phyloP scores from a whole-genome alignment of 495 filamentous ascomycete genomes.

The Tuber umbilicatum region DNA sequence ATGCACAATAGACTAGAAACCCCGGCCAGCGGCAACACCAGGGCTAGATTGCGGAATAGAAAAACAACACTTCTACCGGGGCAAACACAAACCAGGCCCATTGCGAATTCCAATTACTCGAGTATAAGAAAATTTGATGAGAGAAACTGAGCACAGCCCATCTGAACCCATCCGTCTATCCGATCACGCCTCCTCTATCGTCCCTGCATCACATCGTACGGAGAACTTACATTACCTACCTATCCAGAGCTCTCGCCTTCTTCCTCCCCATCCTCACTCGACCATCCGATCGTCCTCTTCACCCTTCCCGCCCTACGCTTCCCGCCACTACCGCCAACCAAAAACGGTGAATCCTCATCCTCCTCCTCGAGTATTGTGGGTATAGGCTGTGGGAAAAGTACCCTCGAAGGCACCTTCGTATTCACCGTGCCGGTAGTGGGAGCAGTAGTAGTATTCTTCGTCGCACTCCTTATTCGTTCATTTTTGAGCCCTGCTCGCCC shows the following conservation, averaged over 20 bases:
- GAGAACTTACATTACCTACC: background rate
- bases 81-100: background rate
- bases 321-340: background rate
- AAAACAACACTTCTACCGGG: background rate
- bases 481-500: background rate
- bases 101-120: background rate
- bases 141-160: background rate
- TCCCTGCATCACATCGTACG: background rate
- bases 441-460: conserved; percentile 1
- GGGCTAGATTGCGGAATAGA: background rate
- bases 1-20: background rate
- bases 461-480: background rate
- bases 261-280: background rate
- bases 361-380: conserved; percentile 35
- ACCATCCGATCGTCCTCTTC: background rate
- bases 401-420: background rate
- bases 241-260: background rate
- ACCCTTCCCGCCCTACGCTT: conserved; percentile 11
- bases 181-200: background rate
- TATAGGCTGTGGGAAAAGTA: conserved; percentile 19
- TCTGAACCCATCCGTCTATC: background rate
- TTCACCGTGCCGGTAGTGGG: conserved; percentile 6
- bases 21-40: background rate
- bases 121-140: background rate
- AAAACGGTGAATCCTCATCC: conserved; percentile 30